Evolutionary conservation across 345 rosid genomes (phyloP), one percentile per base, ranked within the genome.

Genomic region (Salix dunnii): DNA sequence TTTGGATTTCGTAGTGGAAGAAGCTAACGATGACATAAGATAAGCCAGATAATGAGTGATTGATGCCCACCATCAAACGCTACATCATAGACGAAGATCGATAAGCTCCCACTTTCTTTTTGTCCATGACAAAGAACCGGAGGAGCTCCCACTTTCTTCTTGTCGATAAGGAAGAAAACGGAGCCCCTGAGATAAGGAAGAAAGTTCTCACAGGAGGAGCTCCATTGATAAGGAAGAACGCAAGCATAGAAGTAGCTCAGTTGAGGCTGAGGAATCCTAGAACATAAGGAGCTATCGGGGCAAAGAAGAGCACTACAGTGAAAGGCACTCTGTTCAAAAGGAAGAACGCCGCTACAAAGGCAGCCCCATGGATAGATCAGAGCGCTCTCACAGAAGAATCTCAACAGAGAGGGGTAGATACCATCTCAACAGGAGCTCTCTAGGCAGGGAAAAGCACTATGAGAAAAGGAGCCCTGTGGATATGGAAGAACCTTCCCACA

Each of bases 141-240:
- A 28, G 30, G 30, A 28, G 30, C 30, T 28, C 30, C 30, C 30
- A 28, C 30, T 28, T 28, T 28, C 30, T 28, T 28, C 30, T 28
- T 28, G 30, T 28, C 30, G 30, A 28, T 28, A 28, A 28, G 30
- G 89, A 89, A 90, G 89, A 84, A 88, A 74, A 77, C 75, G 70
- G 74, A 86, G 83, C 25, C 81, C 85, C 36, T 60, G 66, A 2
- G 87, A 85, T 35, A 81, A 43, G 81, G 89, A 82, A 78, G 76
- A 78, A 65, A 49, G 76, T 3, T 67, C 48, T 38, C 68, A 21
- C 38, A 67, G 9, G 61, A 68, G 73, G 72, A 78, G 69, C 65
- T 67, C 77, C 18, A 36, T 4, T 4, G 75, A 74, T 28, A 79
- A 80, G 79, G 94, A 88, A 74, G 89, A 83, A 17, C 72, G 12